These are phyloP conservation scores for Ustilago trichophora DNA, from an alignment of 1,284 basidiomycete genomes.

Conservation along the genomic window DNA sequence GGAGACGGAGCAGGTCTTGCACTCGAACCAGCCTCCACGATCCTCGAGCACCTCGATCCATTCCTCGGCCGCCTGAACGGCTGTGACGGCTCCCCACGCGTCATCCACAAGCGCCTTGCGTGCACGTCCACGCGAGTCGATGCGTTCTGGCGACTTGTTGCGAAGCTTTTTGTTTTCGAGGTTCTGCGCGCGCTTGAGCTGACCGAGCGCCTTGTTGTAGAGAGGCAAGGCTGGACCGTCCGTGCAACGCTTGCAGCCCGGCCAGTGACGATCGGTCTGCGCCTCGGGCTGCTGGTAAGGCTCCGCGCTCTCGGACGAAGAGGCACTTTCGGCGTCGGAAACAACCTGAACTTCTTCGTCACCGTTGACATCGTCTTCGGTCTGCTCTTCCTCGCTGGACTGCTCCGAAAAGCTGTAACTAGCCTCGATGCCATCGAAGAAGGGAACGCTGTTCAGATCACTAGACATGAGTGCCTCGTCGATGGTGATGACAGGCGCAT, in stretches of 20 bases:
- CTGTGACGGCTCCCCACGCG: conserved; percentile 8
- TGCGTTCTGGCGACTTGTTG: conserved; percentile 17
- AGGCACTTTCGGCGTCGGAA: conserved; percentile 8
- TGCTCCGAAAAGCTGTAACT: conserved; percentile 6
- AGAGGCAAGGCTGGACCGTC: conserved; percentile 29
- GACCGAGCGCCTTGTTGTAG: conserved; percentile 23
- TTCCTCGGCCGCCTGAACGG: conserved; percentile 33
- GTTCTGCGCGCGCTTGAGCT: conserved; percentile 21
- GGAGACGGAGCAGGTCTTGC: conserved; percentile 41
- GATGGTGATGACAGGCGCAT: conserved; percentile 8
- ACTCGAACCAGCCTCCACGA: conserved; percentile 52
- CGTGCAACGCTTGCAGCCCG: conserved; percentile 28
- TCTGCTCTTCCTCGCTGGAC: conserved; percentile 9
- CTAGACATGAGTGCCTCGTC: neutral
- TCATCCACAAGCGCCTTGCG: conserved; percentile 31
- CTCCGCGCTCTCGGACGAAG: conserved; percentile 13
- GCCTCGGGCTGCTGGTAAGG: conserved; percentile 17
- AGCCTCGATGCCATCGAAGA: conserved; percentile 18
- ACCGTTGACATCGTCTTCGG: neutral
- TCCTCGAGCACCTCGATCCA: conserved; percentile 40
- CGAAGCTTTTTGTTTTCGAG: conserved; percentile 27
- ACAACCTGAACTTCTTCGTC: conserved; percentile 2
- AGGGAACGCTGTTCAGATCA: conserved; percentile 3
- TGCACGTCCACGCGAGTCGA: conserved; percentile 25
- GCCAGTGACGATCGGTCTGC: conserved; percentile 31